phyloP scores from a whole-genome alignment of 2,329 filamentous ascomycete genomes.

The Sclerotinia glacialis region DNA sequence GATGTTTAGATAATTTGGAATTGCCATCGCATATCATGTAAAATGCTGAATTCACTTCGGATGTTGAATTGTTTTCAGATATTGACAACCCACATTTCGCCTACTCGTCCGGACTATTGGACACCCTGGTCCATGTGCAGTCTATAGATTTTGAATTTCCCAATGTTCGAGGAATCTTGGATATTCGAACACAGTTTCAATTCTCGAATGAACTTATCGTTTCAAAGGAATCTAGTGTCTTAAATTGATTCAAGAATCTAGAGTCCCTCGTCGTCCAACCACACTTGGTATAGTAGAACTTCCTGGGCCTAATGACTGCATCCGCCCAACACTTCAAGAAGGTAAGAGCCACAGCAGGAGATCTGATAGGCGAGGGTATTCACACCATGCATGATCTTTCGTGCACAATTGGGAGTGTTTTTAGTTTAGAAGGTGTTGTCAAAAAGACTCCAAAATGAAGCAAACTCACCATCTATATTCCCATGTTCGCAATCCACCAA shows the following conservation, averaged over 20 bases:
- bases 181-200: not conserved
- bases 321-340: not conserved
- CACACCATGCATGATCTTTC: not conserved
- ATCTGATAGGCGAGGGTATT: not conserved
- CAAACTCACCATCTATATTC: conserved; percentile 49
- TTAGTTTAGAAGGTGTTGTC: not conserved
- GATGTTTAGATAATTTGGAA: too few relatives aligned
- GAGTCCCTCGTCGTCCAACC: not conserved
- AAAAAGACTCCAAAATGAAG: conserved; percentile 7
- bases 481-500: conserved; percentile 60
- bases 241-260: not conserved
- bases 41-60: too few relatives aligned
- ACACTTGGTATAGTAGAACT: not conserved
- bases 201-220: not conserved
- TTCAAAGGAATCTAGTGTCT: not conserved
- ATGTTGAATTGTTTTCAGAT: too few relatives aligned
- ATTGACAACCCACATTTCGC: too few relatives aligned
- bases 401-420: not conserved
- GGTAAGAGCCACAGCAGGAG: not conserved
- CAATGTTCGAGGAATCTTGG: not conserved
- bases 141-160: not conserved
- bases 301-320: too few relatives aligned
- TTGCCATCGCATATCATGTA: too few relatives aligned
- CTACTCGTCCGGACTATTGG: too few relatives aligned
- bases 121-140: not conserved